Base-by-base conservation (phyloP, 371 early-diverging fungal species). In the Dichotomocladium elegans region DNA sequence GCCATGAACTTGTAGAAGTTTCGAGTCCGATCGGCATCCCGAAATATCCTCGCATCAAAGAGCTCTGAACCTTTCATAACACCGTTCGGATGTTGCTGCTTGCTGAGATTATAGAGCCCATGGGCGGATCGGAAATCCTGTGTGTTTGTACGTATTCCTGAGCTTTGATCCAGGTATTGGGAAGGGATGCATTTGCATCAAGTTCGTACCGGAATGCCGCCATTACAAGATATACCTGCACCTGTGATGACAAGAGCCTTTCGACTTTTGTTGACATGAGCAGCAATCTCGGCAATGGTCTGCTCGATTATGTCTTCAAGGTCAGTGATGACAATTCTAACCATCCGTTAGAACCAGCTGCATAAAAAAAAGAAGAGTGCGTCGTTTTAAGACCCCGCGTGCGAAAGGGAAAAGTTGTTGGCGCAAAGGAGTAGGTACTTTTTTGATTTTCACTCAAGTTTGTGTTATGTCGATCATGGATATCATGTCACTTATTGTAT, bases 1-100 rank as follows among this genome's bases (percentile, higher is more conserved):
- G 89, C 92, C 82, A 99, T 98, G 69, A 99, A 98, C 14, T 83
- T 79, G 67, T 96, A 90, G 70, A 99, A 99, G 24, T 93, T 81
- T 30, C 72, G 63, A 12, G 93, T 90, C 5, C 89, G 81, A 29
- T 75, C 68, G 29, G 81, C 81, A 33, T 88, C 86, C 29, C 85
- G 75, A 61, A 96, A 94, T 15, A 96, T 81, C 10, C 81, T 78
- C 43, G 96, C 96, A 68, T 98, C 98, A 75, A 99, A 99, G 22
- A 99, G 70, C 62, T 99, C 96, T 60, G 89, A 78, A 24, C 99
- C 99, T 34, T 81, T 82, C 22, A 92, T 62, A 28, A 94, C 85
- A 2, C 72, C 72, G 14, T 73, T 66, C 8, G 94, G 91, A 69
- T 86, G 85, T 57, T 84, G 74, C 47, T 77, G 70, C 62, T 95